phyloP scores from a whole-genome alignment of 495 filamentous ascomycete genomes.

The Cairneyella variabilis region DNA sequence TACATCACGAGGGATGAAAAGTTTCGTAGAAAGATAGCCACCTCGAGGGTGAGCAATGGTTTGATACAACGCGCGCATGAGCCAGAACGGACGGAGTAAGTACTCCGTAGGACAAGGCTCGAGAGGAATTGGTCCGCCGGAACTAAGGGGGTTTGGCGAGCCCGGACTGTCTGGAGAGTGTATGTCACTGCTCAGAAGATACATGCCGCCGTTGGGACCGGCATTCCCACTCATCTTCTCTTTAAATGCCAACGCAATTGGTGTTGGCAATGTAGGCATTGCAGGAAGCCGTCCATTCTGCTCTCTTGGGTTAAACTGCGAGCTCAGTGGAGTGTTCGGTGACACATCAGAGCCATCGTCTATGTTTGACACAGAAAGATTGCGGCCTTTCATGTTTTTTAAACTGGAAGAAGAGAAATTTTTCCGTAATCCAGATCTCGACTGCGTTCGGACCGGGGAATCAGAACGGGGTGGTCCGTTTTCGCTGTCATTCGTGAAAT shows the following conservation, averaged over 20 bases:
- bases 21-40: conserved; percentile 83
- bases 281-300: conserved; percentile 36
- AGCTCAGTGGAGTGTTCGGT: conserved; percentile 69
- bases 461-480: conserved; percentile 36
- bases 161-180: conserved; percentile 67
- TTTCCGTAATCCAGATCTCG: conserved; percentile 59
- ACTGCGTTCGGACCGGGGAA: conserved; percentile 24
- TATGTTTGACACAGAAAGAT: conserved; percentile 69
- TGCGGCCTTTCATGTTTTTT: conserved; percentile 64
- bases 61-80: conserved; percentile 90
- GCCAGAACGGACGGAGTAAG: conserved; percentile 89
- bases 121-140: conserved; percentile 63
- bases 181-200: conserved; percentile 83
- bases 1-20: conserved; percentile 88
- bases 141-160: conserved; percentile 54
- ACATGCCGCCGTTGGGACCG: conserved; percentile 61
- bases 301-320: conserved; percentile 55
- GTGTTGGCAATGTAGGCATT: conserved; percentile 67
- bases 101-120: conserved; percentile 89
- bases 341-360: conserved; percentile 64
- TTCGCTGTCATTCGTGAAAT: conserved; percentile 39
- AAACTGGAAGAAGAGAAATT: conserved; percentile 76
- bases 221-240: conserved; percentile 46
- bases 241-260: conserved; percentile 54
- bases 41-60: conserved; percentile 88